Evolutionary conservation across 179 eudicot species (phyloP), one percentile per base, ranked within the genome.

Genomic region (Camellia oleifera): DNA sequence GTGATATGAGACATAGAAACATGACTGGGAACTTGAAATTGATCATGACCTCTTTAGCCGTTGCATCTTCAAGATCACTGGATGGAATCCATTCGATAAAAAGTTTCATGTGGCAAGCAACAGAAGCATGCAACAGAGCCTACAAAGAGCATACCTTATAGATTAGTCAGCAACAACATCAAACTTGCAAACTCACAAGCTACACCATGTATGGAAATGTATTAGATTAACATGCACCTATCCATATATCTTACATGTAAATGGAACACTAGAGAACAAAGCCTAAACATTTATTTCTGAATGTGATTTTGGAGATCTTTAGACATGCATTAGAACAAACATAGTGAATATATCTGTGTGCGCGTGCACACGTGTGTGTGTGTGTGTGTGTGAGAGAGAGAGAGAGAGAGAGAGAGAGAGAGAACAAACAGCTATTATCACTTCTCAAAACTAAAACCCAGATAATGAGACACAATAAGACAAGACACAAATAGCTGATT

Each of bases 41-140:
- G 52, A 77, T 74, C 75, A 70, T 75, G 91, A 32, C 96, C 93
- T 92, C 90, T 20, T 76, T 69, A 68, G 83, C 77, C 63, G 92
- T 88, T 70, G 89, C 86, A 75, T 88, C 93, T 86, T 93, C 98
- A 77, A 93, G 98, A 80, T 93, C 94, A 80, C 91, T 83, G 0
- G 96, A 92, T 58, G 98, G 86, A 76, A 93, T 93, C 94, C 92
- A 93, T 67, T 89, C 92, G 8, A 93, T 81, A 70, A 87, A 82
- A 48, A 90, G 85, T 81, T 89, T 93, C 79, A 90, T 85, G 72
- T 62, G 83, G 77, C 94, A 91, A 70, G 90, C 88, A 85, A 93
- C 94, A 85, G 96, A 88, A 23, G 98, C 98, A 77, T 93, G 98
- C 87, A 93, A 72, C 84, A 93, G 88, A 84, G 96, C 98, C 98